Conservation (phyloP, 768 basidiomycete species). For the Auriscalpium microsporum region DNA sequence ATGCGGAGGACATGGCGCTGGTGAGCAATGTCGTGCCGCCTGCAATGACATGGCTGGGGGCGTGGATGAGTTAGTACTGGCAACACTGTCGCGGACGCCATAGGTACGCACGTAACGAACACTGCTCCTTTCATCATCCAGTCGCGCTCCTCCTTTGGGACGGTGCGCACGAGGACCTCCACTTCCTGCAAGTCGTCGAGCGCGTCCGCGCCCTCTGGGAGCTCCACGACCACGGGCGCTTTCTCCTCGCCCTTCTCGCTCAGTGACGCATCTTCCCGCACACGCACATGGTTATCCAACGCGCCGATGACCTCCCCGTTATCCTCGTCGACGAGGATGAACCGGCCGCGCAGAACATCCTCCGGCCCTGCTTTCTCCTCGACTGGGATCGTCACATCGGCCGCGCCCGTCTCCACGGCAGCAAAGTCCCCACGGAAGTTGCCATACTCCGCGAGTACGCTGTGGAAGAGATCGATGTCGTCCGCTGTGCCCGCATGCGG, state of each 20-base stretch:
- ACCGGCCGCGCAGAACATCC: slow-evolving; percentile 14
- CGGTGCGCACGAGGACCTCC: slow-evolving; percentile 13
- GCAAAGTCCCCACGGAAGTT: slow-evolving; percentile 1
- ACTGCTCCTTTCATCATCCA: slow-evolving; percentile 13
- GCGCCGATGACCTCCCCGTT: slow-evolving; percentile 11
- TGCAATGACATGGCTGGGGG: slow-evolving; percentile 12
- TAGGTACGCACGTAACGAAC: slow-evolving; percentile 7
- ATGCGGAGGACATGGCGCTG: slow-evolving; percentile 12
- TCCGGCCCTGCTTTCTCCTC: not conserved
- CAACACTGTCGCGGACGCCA: not conserved
- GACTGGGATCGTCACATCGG: not conserved
- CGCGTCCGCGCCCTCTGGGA: slow-evolving; percentile 8
- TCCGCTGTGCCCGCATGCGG: not conserved
- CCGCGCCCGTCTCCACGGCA: not conserved
- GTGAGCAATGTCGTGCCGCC: slow-evolving; percentile 11
- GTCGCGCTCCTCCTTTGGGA: slow-evolving; percentile 13
- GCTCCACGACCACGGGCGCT: slow-evolving; percentile 12
- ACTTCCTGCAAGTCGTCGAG: slow-evolving; percentile 2
- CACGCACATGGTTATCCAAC: slow-evolving; percentile 7
- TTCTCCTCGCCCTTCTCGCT: slow-evolving; percentile 7
- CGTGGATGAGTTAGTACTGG: not conserved
- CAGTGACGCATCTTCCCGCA: slow-evolving; percentile 11
- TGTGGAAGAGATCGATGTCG: slow-evolving; percentile 12
- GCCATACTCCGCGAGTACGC: slow-evolving; percentile 11
- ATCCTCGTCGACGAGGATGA: slow-evolving; percentile 14